Evolutionary conservation across 805 yeast species (phyloP).

Genomic region (Saturnispora zaruensis): DNA sequence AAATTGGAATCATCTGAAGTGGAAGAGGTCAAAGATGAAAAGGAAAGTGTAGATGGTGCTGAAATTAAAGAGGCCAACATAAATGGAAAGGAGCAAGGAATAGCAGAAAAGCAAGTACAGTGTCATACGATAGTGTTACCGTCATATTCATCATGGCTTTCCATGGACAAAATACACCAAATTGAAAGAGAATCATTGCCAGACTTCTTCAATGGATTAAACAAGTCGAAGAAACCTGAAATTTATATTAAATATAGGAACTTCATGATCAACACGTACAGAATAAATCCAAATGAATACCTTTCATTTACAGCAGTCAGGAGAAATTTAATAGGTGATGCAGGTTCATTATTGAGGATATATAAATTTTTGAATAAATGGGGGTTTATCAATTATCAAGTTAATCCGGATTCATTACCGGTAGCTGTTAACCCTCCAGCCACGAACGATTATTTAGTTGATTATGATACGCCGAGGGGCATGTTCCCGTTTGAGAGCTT

Average conservation of each 20-base stretch:
- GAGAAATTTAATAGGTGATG: conserved; percentile 86
- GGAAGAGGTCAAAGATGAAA: background rate
- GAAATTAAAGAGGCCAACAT: background rate
- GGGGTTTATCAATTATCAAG: conserved; percentile 93
- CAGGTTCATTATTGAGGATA: conserved; percentile 76
- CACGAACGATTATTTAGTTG: conserved; percentile 68
- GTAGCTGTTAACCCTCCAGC: conserved; percentile 61
- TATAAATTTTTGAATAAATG: conserved; percentile 80
- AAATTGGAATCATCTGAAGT: background rate
- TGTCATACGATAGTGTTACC: conserved; percentile 79
- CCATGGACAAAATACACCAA: conserved; percentile 58
- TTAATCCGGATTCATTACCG: conserved; percentile 69
- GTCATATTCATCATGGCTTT: conserved; percentile 82
- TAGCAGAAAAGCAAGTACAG: conserved; percentile 36
- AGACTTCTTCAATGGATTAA: conserved; percentile 61
- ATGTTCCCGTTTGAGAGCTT: conserved; percentile 84
- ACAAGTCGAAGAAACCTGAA: conserved; percentile 71
- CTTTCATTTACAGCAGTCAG: conserved; percentile 85
- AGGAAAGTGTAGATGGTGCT: conserved; percentile 1
- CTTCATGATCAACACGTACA: conserved; percentile 79
- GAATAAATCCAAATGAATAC: conserved; percentile 84
- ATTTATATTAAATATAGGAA: conserved; percentile 77
- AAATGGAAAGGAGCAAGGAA: background rate
- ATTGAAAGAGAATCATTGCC: conserved; percentile 81
- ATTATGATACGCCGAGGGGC: conserved; percentile 85